Evolutionary conservation across 164 flowering plant species (phyloP), one percentile per base, ranked within the genome.

Genomic region (Nelumbo lutea): DNA sequence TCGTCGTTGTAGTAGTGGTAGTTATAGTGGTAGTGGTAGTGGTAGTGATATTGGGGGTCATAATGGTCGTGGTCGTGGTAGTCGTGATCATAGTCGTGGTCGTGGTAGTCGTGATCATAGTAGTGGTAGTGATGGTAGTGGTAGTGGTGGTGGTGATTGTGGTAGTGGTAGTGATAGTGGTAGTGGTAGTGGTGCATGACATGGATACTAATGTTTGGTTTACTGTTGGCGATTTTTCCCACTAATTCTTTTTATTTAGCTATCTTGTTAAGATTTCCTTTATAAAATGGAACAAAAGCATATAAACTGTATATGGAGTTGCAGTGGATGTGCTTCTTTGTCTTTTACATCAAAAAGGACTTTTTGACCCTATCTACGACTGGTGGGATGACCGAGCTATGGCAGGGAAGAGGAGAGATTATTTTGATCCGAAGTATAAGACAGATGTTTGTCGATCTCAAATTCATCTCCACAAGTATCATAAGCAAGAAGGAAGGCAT

Each of bases 281-380:
- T 27, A 27, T 27, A 27, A 27, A 27, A 27, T 27, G 27, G 27
- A 27, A 27, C 27, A 27, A 27, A 27, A 27, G 27, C 27, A 27
- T 27, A 27, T 27, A 27, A 27, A 27, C 27, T 27, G 27, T 27
- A 27, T 27, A 71, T 69, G 72, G 76, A 66, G 13, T 62, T 80
- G 80, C 94, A 91, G 97, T 83, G 73, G 64, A 83, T 53, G 85
- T 91, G 70, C 77, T 94, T 38, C 70, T 89, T 5, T 91, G 97
- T 93, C 90, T 91, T 76, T 27, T 27, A 27, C 27, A 27, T 27
- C 0, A 27, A 27, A 27, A 27, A 27, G 27, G 27, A 27, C 27
- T 27, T 27, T 27, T 27, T 27, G 27, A 27, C 27, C 27, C 27
- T 27, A 27, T 27, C 27, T 27, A 27, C 27, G 27, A 27, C 27